Conservation (phyloP, 805 yeast genomes). For the Saturnispora sekii region DNA sequence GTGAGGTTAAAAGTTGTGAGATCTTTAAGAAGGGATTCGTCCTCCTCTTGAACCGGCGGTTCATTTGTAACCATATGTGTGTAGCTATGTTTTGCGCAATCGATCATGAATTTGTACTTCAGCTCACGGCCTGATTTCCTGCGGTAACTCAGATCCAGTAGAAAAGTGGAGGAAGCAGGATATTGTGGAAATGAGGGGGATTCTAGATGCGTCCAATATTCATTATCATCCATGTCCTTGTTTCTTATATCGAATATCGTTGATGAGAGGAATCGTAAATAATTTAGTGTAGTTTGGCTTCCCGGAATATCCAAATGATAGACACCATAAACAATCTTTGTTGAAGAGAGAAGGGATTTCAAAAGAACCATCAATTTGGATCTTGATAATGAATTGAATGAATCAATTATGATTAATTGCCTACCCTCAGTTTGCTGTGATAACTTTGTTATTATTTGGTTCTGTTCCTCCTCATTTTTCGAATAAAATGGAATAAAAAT, state of each 20-base stretch:
- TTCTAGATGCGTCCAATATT: slow-evolving; percentile 3
- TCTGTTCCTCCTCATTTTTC: slow-evolving; percentile 10
- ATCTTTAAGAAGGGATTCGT: slow-evolving; percentile 47
- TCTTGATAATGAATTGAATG: slow-evolving; percentile 47
- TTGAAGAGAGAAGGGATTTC: slow-evolving; percentile 30
- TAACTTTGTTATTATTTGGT: slow-evolving; percentile 3
- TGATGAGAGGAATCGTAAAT: slow-evolving; percentile 62
- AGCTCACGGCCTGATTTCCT: slow-evolving; percentile 81
- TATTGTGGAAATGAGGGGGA: not conserved
- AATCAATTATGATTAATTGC: slow-evolving; percentile 51
- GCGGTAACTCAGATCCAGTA: slow-evolving; percentile 49
- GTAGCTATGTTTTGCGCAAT: slow-evolving; percentile 35
- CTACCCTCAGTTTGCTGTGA: not conserved
- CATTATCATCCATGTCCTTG: not conserved
- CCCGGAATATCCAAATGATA: slow-evolving; percentile 35
- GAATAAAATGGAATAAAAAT: slow-evolving; percentile 39
- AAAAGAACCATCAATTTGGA: slow-evolving; percentile 32
- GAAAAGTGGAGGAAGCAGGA: slow-evolving; percentile 24
- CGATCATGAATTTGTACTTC: slow-evolving; percentile 42
- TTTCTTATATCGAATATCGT: slow-evolving; percentile 42
- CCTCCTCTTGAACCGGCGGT: slow-evolving; percentile 15
- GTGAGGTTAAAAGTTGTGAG: slow-evolving; percentile 83
- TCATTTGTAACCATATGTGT: slow-evolving; percentile 19
- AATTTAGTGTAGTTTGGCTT: slow-evolving; percentile 12
- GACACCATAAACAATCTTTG: slow-evolving; percentile 35